Evolutionary conservation across 495 filamentous ascomycete genomes (phyloP).

Genomic region (Evernia prunastri): DNA sequence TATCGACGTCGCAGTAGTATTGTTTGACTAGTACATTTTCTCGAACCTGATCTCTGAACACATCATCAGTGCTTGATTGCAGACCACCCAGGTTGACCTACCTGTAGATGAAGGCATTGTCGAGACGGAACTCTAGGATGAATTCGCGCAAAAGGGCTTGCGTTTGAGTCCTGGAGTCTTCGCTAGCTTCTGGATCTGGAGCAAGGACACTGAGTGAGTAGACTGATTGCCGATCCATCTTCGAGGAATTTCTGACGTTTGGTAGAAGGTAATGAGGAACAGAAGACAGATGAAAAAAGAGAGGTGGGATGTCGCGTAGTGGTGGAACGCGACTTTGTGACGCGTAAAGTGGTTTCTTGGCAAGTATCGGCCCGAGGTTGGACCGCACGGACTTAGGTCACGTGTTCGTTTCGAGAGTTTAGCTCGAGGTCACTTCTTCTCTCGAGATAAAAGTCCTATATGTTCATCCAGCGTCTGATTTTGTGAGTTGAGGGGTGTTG

Average conservation of each 20-base stretch:
- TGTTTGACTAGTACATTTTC: constrained; percentile 94
- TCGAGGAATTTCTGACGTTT: not conserved
- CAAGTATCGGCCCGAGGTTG: not conserved
- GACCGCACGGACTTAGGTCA: not conserved
- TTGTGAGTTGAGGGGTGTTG: no score
- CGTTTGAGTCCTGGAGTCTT: constrained; percentile 51
- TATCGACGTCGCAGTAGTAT: constrained; percentile 95
- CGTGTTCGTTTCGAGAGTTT: no score
- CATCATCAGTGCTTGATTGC: not conserved
- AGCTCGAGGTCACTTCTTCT: no score
- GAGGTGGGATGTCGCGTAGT: not conserved
- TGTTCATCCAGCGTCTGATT: no score
- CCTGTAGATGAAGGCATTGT: constrained; percentile 96
- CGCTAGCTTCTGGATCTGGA: constrained; percentile 53
- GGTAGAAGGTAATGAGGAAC: not conserved
- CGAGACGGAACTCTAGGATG: constrained; percentile 88
- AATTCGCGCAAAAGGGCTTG: constrained; percentile 62
- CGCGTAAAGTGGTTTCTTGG: constrained; percentile 22
- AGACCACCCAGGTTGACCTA: constrained; percentile 30
- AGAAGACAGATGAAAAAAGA: not conserved
- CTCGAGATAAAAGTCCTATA: no score
- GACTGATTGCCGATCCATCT: constrained; percentile 83
- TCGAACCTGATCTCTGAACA: constrained; percentile 77
- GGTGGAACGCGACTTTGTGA: constrained; percentile 3
- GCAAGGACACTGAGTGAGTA: constrained; percentile 77